Evolutionary conservation across 2,329 filamentous ascomycete species (phyloP), one percentile per base, ranked within the genome.

Genomic region (Monilinia laxa): DNA sequence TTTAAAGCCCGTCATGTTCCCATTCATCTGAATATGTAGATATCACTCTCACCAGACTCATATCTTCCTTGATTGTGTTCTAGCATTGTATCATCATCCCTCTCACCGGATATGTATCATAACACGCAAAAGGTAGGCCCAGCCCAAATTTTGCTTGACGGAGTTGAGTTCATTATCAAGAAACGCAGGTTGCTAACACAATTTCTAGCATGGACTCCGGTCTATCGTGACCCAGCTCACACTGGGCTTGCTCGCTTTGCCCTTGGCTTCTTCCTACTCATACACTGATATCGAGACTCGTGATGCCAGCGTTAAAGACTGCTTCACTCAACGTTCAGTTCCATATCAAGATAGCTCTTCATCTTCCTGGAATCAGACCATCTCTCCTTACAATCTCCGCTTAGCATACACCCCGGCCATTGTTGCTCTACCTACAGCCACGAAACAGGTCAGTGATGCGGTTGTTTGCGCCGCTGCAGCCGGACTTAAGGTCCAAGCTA

Each of bases 401-500:
- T 52, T 74, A 3, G 31, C 47, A 42, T 71, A 70, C 42, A 45
- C 53, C 20, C 73, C 73, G 14, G 68, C 68, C 2, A 67, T 71
- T 5, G 66, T 75, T 20, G 71, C 70, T 20, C 59, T 70, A 12
- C 73, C 73, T 4, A 57, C 64, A 72, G 68, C 78, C 74, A 4
- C 77, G 1, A 69, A 78, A 4, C 69, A 75, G 20, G 78, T 85
- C 14, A 75, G 79, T 7, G 76, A 76, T 4, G 80, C 83, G 3
- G 77, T 86, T 11, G 74, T 73, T 35, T 86, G 83, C 68, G 83
- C 82, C 1, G 73, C 75, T 1, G 71, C 78, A 28, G 69, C 75
- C 56, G 75, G 75, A 14, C 74, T 83, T 28, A 82, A 83, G 58
- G 81, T 86, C 3, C 82, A 83, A 54, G 77, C 83, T 1, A 82